phyloP scores from a whole-genome alignment of 2,329 filamentous ascomycete genomes.

The Chaetomiaceae sp. region DNA sequence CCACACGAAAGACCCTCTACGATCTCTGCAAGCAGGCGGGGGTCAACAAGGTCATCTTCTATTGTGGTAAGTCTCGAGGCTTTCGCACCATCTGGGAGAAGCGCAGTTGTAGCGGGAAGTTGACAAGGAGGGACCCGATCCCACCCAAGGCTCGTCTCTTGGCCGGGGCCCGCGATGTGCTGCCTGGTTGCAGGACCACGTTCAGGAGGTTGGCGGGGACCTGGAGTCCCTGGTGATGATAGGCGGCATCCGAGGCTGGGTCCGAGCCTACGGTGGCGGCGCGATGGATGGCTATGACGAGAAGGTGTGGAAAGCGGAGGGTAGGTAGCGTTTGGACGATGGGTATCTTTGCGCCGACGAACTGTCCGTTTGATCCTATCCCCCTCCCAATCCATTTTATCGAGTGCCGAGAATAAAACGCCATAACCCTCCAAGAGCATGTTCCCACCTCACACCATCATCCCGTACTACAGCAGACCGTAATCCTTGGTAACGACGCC shows the following conservation, averaged over 20 bases:
- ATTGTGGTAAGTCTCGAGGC: slow-evolving; percentile 53
- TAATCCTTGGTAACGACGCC: background rate
- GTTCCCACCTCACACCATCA: background rate
- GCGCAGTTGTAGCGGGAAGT: too few species aligned
- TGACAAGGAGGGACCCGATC: too few species aligned
- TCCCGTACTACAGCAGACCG: background rate
- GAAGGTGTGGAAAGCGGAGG: slow-evolving; percentile 30
- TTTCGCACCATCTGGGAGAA: too few species aligned
- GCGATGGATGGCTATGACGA: slow-evolving; percentile 50
- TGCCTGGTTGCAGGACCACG: slow-evolving; percentile 53
- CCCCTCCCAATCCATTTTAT: background rate
- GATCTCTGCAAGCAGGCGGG: slow-evolving; percentile 46
- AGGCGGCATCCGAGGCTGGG: slow-evolving; percentile 54
- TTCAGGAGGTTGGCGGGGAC: slow-evolving; percentile 40
- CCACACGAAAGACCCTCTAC: slow-evolving; percentile 44
- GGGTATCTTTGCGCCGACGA: slow-evolving; percentile 14
- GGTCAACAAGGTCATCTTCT: slow-evolving; percentile 47
- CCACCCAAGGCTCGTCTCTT: slow-evolving; percentile 42
- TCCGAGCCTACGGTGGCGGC: slow-evolving; percentile 41
- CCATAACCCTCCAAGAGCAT: background rate
- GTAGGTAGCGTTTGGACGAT: background rate
- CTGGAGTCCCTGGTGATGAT: slow-evolving; percentile 44
- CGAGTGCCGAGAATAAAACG: slow-evolving; percentile 2
- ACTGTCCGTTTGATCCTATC: background rate
- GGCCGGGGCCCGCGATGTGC: slow-evolving; percentile 49